Base-by-base conservation (phyloP, 208 protist genomes). In the Acanthamoeba castellanii region DNA sequence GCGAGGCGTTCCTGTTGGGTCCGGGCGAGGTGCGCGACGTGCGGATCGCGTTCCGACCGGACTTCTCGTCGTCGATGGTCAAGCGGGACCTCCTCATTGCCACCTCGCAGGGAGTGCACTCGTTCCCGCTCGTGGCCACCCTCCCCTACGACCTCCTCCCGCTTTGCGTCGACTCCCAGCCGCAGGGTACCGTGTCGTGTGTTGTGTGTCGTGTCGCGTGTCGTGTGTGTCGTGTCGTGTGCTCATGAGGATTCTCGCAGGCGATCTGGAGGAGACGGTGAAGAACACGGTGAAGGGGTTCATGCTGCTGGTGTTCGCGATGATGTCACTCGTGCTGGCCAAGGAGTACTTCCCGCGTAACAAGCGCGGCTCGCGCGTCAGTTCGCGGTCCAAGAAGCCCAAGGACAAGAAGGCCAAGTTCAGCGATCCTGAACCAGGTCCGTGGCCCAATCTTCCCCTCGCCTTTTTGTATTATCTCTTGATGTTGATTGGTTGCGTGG, bases 251-350 rank as follows among this genome's bases (percentile, higher is more conserved):
- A 27, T 3, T 66, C 34, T 64, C 78, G 42, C 78, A 92, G 87
- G 59, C 34, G 81, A 88, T 30, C n/a, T 88, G 32, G 87, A 92
- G 47, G 87, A 92, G 37, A 92, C 87, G 42, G 37, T 92, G 22
- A 92, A 92, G 42, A 92, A 92, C 59, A 92, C 87, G 34, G 87
- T 92, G 25, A 92, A 92, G 34, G 87, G 87, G 3, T 92, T 92
- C 47, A 92, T 92, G 87, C 37, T 92, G 47, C 50, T 92, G 11
- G 47, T 92, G 13, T 92, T 92, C 20, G 87, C 61, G 20, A 92
- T 92, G 59, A 92, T 92, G 87, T 74, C 87, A 8, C 34, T 92
- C n/a, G 61, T 92, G 59, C 30, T 92, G 42, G 61, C 47, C 37
- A 92, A 92, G 87, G 87, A 92, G 34, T 92, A 92, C 42, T 92